These are phyloP conservation scores for Microsporum ferrugineum DNA, from an alignment of 2,329 filamentous ascomycete species.

Conservation along the genomic window DNA sequence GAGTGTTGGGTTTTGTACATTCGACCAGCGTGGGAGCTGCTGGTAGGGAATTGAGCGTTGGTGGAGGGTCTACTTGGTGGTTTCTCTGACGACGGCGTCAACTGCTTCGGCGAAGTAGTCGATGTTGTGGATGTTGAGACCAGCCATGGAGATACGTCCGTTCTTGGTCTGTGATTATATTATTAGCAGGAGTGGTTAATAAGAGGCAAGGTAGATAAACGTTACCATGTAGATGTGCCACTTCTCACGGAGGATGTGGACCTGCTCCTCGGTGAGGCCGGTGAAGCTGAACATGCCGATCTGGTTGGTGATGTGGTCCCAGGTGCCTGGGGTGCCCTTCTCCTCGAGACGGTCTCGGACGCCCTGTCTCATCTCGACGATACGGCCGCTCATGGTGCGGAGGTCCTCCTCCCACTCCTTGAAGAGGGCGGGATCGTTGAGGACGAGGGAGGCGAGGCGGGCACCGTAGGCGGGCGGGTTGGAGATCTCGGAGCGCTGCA, in stretches of 20 bases:
- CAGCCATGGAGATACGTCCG: conserved; percentile 94
- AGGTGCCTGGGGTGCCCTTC: conserved; percentile 73
- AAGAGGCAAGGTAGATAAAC: conserved; percentile 9
- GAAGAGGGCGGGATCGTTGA: conserved; percentile 75
- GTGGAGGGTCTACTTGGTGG: conserved; percentile 6
- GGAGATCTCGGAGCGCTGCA: conserved; percentile 94
- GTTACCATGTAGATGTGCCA: conserved; percentile 41
- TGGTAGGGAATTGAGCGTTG: neutral
- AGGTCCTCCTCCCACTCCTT: conserved; percentile 88
- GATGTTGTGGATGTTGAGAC: conserved; percentile 83
- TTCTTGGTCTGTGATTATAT: conserved; percentile 62
- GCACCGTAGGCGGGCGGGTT: conserved; percentile 94
- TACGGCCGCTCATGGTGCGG: conserved; percentile 85
- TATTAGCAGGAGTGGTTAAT: neutral
- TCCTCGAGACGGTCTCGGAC: conserved; percentile 72
- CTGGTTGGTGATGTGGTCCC: conserved; percentile 97
- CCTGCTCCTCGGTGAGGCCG: conserved; percentile 40
- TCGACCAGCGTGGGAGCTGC: neutral
- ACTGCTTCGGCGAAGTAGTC: conserved; percentile 88
- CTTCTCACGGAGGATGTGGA: conserved; percentile 36
- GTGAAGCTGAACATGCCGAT: conserved; percentile 98
- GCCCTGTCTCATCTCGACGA: conserved; percentile 77
- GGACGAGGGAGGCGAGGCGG: conserved; percentile 68
- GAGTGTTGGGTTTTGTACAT: neutral
- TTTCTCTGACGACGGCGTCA: conserved; percentile 60